These are phyloP conservation scores for Cytospora mali DNA, from an alignment of 2,329 filamentous ascomycete species.

Conservation along the genomic window DNA sequence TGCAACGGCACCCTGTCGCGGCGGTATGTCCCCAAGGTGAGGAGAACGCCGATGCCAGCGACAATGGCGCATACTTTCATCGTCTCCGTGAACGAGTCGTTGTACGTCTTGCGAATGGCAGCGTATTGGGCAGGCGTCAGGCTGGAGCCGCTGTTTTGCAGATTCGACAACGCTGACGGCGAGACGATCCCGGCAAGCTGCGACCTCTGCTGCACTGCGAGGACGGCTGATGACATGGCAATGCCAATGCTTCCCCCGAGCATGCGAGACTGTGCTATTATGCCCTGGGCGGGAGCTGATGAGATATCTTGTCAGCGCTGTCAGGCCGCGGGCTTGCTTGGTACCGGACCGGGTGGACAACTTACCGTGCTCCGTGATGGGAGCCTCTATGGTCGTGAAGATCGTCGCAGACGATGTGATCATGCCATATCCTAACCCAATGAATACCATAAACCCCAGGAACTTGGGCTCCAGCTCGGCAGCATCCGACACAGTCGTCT, in stretches of 20 bases:
- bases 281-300: constrained; percentile 54
- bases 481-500: constrained; percentile 44
- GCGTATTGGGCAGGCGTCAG: constrained; percentile 37
- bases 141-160: constrained; percentile 25
- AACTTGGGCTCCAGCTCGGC: constrained; percentile 46
- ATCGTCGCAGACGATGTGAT: constrained; percentile 52
- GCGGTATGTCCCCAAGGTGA: constrained; percentile 44
- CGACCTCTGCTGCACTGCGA: constrained; percentile 39
- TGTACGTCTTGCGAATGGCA: constrained; percentile 44
- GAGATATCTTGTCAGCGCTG: constrained; percentile 25
- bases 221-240: constrained; percentile 52
- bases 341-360: constrained; percentile 1
- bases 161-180: constrained; percentile 28
- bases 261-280: constrained; percentile 54
- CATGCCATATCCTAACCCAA: constrained; percentile 57
- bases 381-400: constrained; percentile 45
- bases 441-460: constrained; percentile 52
- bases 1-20: constrained; percentile 36
- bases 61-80: constrained; percentile 51
- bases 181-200: constrained; percentile 34
- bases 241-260: constrained; percentile 59
- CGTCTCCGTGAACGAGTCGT: constrained; percentile 47
- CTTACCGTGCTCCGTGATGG: constrained; percentile 50
- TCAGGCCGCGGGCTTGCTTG: neutral
- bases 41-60: constrained; percentile 44